Base-by-base conservation (phyloP, 331 rosid species). In the Dryas integrifolia region DNA sequence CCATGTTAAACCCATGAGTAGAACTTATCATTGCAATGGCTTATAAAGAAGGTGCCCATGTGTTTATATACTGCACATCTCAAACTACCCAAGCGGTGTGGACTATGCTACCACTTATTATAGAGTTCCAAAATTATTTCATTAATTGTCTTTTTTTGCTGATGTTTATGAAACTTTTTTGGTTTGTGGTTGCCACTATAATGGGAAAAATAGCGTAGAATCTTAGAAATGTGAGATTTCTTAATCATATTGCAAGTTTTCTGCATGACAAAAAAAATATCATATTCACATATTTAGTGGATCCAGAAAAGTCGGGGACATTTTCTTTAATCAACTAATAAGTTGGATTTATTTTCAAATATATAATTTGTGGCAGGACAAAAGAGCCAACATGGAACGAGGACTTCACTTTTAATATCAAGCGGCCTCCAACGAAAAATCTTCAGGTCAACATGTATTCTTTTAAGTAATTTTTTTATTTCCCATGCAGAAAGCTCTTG, bases 361-460 rank as follows among this genome's bases (percentile, higher is more conserved):
- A 50, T 70, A 72, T 67, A 71, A 60, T 58, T 83, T 38, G 12
- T 82, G 77, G 66, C 86, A 91, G 98, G 90, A 88, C 80, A 47
- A 94, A 80, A 75, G 89, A 88, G 64, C 97, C 97, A 58, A 88
- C 90, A 30, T 94, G 98, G 98, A 91, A 94, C 40, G 96, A 94
- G 82, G 92, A 86, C 45, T 91, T 91, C 69, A 79, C 82, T 70
- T 88, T 94, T 74, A 77, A 91, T 79, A 75, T 86, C 69, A 86
- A 86, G 88, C 91, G 62, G 75, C 86, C 91, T 70, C 84, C 89
- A 18, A 80, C 73, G 69, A 88, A 79, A 66, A 65, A 77, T 76
- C 85, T 94, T 65, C 96, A 94, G 96, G 98, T 91, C 75, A 81
- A 73, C 70, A 81, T 80, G 56, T 80, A 73, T 74, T 2, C 76